These are phyloP conservation scores for Pachysandra terminalis DNA, from an alignment of 164 flowering plant species.

Conservation along the genomic window DNA sequence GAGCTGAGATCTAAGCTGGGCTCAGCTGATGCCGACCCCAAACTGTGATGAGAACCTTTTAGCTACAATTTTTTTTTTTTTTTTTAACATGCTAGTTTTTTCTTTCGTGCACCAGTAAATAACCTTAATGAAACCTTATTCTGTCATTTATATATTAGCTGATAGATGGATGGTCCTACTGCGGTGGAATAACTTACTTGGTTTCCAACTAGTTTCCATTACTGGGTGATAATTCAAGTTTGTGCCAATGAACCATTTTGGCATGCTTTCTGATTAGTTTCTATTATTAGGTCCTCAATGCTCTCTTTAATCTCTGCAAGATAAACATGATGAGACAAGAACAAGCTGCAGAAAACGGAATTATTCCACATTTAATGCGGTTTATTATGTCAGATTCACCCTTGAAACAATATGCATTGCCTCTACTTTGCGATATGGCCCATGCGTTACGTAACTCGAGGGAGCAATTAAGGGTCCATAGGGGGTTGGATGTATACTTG, in stretches of 20 bases:
- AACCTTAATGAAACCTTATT: too few relatives aligned
- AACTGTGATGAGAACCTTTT: too few relatives aligned
- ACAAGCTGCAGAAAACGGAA: constrained; percentile 99
- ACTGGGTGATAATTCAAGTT: neutral
- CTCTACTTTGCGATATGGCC: constrained; percentile 96
- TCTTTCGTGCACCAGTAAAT: too few relatives aligned
- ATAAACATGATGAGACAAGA: constrained; percentile 97
- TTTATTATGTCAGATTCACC: constrained; percentile 82
- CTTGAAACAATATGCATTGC: constrained; percentile 81
- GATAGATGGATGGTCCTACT: neutral
- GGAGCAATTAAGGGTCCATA: constrained; percentile 93
- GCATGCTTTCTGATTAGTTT: constrained; percentile 4
- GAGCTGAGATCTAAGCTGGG: too few relatives aligned
- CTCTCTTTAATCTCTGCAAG: constrained; percentile 94
- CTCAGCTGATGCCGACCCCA: too few relatives aligned
- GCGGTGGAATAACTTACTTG: neutral
- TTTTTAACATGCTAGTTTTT: too few relatives aligned
- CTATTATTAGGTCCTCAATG: constrained; percentile 72
- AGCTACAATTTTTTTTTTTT: too few relatives aligned
- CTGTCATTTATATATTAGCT: too few relatives aligned
- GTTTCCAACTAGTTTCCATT: neutral
- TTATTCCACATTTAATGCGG: constrained; percentile 95
- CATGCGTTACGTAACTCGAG: constrained; percentile 97
- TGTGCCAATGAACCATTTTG: neutral
- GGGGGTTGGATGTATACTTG: constrained; percentile 91